phyloP scores from a whole-genome alignment of 768 basidiomycete species.

The Exsudoporus frostii region DNA sequence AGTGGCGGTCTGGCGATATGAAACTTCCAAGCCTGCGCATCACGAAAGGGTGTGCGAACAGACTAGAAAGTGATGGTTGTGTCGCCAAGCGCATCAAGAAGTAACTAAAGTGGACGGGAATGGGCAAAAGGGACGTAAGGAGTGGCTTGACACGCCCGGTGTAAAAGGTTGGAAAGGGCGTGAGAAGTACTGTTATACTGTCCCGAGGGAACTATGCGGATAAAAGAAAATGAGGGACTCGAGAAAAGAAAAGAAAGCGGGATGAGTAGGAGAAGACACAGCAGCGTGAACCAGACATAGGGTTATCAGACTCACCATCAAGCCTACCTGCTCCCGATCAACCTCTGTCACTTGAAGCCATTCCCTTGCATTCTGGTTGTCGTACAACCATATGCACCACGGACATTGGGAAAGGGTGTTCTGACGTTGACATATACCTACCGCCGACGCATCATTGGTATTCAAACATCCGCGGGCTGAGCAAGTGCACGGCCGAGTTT shows the following conservation, averaged over 20 bases:
- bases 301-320: slow-evolving; percentile 26
- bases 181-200: slow-evolving; percentile 4
- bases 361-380: slow-evolving; percentile 28
- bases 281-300: slow-evolving; percentile 4
- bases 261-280: neutral
- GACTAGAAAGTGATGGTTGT: slow-evolving; percentile 2
- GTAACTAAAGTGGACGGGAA: slow-evolving; percentile 6
- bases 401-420: slow-evolving; percentile 8
- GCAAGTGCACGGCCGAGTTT: slow-evolving; percentile 15
- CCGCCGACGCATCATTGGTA: slow-evolving; percentile 7
- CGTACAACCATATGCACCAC: slow-evolving; percentile 21
- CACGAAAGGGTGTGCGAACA: slow-evolving; percentile 9
- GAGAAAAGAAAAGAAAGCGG: neutral
- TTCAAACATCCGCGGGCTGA: slow-evolving; percentile 11
- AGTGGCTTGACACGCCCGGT: slow-evolving; percentile 2
- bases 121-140: slow-evolving; percentile 4
- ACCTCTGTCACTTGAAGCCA: slow-evolving; percentile 37
- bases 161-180: slow-evolving; percentile 4
- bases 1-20: slow-evolving; percentile 15
- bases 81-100: slow-evolving; percentile 15
- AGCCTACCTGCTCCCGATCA: slow-evolving; percentile 22
- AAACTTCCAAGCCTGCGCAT: slow-evolving; percentile 10
- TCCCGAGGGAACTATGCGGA: slow-evolving; percentile 5
- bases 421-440: neutral
- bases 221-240: slow-evolving; percentile 8